Percentiles rank a stretch among this genome's conserved stretches.
Conservation (phyloP, 2,329 filamentous ascomycete species). For the Acephala macrosclerotiorum region DNA sequence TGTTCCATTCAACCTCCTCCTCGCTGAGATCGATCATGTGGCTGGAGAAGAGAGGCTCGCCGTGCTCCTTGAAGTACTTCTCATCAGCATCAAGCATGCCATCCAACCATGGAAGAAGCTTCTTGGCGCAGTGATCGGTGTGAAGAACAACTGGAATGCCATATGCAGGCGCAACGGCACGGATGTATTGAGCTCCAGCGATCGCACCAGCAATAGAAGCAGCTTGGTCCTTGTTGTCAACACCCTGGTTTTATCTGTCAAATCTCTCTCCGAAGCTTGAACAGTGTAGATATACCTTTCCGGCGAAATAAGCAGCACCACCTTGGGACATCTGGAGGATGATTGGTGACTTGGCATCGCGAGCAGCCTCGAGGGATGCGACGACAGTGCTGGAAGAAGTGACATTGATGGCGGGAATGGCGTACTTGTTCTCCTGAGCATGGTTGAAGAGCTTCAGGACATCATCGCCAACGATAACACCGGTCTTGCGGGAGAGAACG, state of each 20-base stretch:
- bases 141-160: slow-evolving; percentile 91
- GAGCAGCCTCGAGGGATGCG: slow-evolving; percentile 90
- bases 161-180: slow-evolving; percentile 84
- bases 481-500: slow-evolving; percentile 67
- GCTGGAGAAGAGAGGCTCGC: slow-evolving; percentile 90
- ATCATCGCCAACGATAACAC: slow-evolving; percentile 73
- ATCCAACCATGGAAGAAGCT: slow-evolving; percentile 97
- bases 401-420: slow-evolving; percentile 91
- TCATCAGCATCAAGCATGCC: slow-evolving; percentile 96
- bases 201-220: slow-evolving; percentile 89
- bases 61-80: slow-evolving; percentile 90
- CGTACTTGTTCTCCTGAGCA: slow-evolving; percentile 85
- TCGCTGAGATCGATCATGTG: slow-evolving; percentile 99
- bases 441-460: slow-evolving; percentile 78
- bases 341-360: slow-evolving; percentile 89
- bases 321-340: slow-evolving; percentile 95
- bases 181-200: slow-evolving; percentile 93
- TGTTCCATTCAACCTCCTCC: slow-evolving; percentile 89
- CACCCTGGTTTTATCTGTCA: slow-evolving; percentile 58
- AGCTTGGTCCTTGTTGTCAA: slow-evolving; percentile 82
- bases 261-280: slow-evolving; percentile 3
- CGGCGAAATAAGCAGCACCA: slow-evolving; percentile 90
- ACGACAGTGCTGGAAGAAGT: slow-evolving; percentile 91
- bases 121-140: slow-evolving; percentile 99
- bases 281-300: slow-evolving; percentile 64